Evolutionary conservation across 2,329 filamentous ascomycete genomes (phyloP), one percentile per base, ranked within the genome.

Genomic region (Pestalotiopsis sp.): DNA sequence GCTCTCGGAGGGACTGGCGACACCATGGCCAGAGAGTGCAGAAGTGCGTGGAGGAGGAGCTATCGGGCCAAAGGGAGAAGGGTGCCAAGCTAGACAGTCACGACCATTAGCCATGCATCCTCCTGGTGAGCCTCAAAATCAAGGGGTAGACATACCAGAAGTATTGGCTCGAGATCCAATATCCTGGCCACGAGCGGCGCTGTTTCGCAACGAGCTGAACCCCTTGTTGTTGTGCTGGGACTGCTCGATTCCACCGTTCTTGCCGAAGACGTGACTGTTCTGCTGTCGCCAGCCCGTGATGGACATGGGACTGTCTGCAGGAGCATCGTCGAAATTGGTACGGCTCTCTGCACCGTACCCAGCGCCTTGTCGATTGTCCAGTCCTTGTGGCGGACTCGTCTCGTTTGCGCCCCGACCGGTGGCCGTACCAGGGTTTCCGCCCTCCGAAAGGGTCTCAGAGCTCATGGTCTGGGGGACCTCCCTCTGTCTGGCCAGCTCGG

Each of bases 401-500:
- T 62, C 36, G 25, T 36, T 39, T 17, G 52, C 25, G 36, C 62
- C 39, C 25, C 36, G 25, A 20, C 27, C 20, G 12, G 61, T 13
- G 17, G 20, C 17, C 38, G 23, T n/a, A 41, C 45, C 20, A 20
- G 23, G 5, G 5, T 20, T 61, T n/a, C 12, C 49, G 5, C 56
- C 49, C 9, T 45, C 27, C 11, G 61, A 59, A 12, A 13, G 45
- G 39, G 27, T 13, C 49, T 66, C 59, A 25, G 62, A 12, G 64
- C 63, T 41, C 41, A 61, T 14, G 61, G 4, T 52, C 27, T 68
- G 58, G 31, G 64, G 25, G 3, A n/a, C 64, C 9, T 78, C 76
- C 49, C 81, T 78, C 70, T 77, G 76, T 17, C 77, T 73, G 20
- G 75, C 74, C 65, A 84, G 73, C 70, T 87, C 85, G n/a, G 79